These are phyloP conservation scores for Naganishia vishniacii DNA, from an alignment of 768 basidiomycete species.

Conservation along the genomic window DNA sequence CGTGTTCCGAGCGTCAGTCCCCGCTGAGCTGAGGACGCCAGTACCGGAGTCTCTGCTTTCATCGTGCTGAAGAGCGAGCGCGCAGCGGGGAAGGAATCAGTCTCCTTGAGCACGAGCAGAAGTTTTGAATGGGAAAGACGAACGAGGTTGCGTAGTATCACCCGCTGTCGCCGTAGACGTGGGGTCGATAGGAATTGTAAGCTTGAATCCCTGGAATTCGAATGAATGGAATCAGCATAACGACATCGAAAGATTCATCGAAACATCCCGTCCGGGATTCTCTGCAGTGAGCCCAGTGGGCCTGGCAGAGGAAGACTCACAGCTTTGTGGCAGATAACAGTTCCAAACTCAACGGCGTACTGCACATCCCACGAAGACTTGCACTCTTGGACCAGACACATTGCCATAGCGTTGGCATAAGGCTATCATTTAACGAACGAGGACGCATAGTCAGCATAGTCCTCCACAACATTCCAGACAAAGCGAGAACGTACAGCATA, in stretches of 20 bases:
- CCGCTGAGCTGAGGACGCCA: too few species aligned
- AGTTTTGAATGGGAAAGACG: background rate
- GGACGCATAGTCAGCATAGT: background rate
- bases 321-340: constrained; percentile 20
- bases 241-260: too few species aligned
- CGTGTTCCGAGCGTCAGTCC: too few species aligned
- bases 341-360: constrained; percentile 24
- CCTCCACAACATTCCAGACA: background rate
- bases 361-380: constrained; percentile 20
- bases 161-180: constrained; percentile 18
- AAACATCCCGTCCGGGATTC: too few species aligned
- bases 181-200: background rate
- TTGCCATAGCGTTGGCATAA: constrained; percentile 16
- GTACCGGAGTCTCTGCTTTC: too few species aligned
- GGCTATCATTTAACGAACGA: background rate
- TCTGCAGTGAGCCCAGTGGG: too few species aligned
- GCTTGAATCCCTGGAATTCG: constrained; percentile 12
- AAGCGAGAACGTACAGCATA: constrained; percentile 1
- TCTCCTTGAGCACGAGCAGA: too few species aligned
- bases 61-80: too few species aligned
- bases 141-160: constrained; percentile 25
- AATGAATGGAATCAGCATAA: too few species aligned
- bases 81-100: too few species aligned
- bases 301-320: constrained; percentile 15
- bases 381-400: constrained; percentile 14